Evolutionary conservation across 345 rosid species (phyloP), one percentile per base, ranked within the genome.

Genomic region (Gossypium raimondii): DNA sequence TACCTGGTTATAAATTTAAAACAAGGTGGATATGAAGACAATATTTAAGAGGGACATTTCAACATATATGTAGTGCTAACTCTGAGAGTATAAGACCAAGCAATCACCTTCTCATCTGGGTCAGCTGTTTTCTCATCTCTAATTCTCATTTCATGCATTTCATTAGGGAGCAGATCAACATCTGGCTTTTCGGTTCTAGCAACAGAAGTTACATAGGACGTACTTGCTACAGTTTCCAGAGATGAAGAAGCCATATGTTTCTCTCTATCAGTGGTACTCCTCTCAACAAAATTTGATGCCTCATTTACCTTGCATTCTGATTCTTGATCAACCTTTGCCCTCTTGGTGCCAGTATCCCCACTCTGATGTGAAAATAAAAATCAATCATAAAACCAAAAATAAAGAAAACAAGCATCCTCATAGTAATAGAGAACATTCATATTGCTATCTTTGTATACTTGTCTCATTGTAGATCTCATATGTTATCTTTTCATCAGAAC

Each of bases 241-340:
- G 97, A 86, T 5, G 86, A 76, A 63, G 87, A 82, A 77, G 89
- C 92, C 86, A 78, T 81, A 20, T 78, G 87, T 75, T 86, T 89
- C 78, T 86, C 94, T 73, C 78, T 67, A 73, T 76, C 85, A 4
- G 82, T 27, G 34, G 82, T 74, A 78, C 73, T 88, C 82, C 83
- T 84, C 74, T 86, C 92, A 78, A 82, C 78, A 77, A 77, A 74
- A 81, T 79, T 79, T 7, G 82, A 73, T 60, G 85, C 92, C 11
- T 55, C 82, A 17, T 73, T 18, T 18, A 57, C 80, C 55, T 64
- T 77, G 10, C 20, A 80, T 12, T 81, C 87, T 47, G 65, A 75
- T 53, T 87, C 92, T 86, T 85, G 88, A 82, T 90, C 98, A 27
- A 89, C 79, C 83, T 90, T 95, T 1, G 79, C 86, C 83, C 97